These are phyloP conservation scores for Melocanna baccifera DNA, from an alignment of 176 grass and related monocot species.

Conservation along the genomic window DNA sequence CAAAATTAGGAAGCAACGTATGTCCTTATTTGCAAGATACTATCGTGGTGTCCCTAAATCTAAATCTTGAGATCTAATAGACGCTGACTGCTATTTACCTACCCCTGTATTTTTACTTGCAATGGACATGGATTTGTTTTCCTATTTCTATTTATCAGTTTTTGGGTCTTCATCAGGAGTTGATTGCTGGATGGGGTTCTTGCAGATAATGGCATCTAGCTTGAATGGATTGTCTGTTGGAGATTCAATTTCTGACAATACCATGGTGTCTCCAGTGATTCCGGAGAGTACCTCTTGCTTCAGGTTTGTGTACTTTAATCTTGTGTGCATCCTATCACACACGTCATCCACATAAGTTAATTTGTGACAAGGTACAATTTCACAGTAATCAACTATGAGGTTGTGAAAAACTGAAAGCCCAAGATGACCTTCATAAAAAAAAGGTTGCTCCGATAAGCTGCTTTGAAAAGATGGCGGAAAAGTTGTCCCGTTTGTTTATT, in stretches of 20 bases:
- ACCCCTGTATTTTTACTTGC: neutral
- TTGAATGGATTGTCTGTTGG: conserved; percentile 74
- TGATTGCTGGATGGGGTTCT: neutral
- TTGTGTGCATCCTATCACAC: neutral
- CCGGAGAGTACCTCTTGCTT: conserved; percentile 49
- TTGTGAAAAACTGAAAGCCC: neutral
- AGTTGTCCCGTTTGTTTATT: too few species aligned
- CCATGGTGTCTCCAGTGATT: conserved; percentile 43
- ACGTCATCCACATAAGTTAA: neutral
- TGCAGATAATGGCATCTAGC: conserved; percentile 79
- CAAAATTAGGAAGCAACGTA: neutral
- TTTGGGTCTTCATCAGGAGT: neutral
- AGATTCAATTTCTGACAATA: conserved; percentile 52
- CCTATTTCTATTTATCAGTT: neutral
- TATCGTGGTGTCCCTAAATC: neutral
- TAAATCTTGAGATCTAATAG: neutral
- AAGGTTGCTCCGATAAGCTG: too few species aligned
- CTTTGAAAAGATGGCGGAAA: too few species aligned
- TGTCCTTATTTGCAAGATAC: neutral
- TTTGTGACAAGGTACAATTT: neutral
- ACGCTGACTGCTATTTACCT: neutral
- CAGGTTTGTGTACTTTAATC: conserved; percentile 34
- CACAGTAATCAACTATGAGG: neutral
- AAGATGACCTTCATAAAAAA: neutral
- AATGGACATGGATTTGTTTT: neutral